Conservation (phyloP, 129 eudicot genomes). For the Cynara cardunculus region DNA sequence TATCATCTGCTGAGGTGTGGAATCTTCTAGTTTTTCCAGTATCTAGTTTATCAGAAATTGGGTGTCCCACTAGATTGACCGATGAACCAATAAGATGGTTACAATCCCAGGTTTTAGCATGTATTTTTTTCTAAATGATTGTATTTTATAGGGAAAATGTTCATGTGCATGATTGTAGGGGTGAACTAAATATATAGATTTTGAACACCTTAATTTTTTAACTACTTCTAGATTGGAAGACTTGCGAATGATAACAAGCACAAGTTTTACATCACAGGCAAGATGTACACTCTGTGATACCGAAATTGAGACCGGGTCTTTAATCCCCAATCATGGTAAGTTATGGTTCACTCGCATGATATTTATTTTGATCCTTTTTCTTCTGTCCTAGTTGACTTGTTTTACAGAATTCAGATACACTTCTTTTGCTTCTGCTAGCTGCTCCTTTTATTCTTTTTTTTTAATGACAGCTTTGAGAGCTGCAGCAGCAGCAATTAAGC, state of each 20-base stretch:
- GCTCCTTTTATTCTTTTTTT: background rate
- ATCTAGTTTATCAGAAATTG: too few species aligned
- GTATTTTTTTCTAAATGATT: background rate
- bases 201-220: background rate
- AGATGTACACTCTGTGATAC: slow-evolving; percentile 60
- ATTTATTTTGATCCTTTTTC: background rate
- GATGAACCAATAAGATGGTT: background rate
- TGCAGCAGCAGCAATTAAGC: slow-evolving; percentile 69
- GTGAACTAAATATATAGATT: background rate
- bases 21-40: too few species aligned
- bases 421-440: background rate
- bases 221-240: slow-evolving; percentile 5
- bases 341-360: background rate
- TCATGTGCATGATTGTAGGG: background rate
- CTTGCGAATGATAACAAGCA: slow-evolving; percentile 2
- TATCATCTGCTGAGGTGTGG: too few species aligned
- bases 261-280: slow-evolving; percentile 41
- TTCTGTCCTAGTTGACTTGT: background rate
- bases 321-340: slow-evolving; percentile 64
- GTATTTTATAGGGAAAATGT: background rate
- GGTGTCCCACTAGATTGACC: background rate
- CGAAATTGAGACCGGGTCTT: slow-evolving; percentile 48
- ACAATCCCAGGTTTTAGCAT: background rate
- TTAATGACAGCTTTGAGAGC: slow-evolving; percentile 57
- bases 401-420: background rate